Evolutionary conservation across 2,329 filamentous ascomycete genomes (phyloP).

Genomic region (Juglanconis sp.): DNA sequence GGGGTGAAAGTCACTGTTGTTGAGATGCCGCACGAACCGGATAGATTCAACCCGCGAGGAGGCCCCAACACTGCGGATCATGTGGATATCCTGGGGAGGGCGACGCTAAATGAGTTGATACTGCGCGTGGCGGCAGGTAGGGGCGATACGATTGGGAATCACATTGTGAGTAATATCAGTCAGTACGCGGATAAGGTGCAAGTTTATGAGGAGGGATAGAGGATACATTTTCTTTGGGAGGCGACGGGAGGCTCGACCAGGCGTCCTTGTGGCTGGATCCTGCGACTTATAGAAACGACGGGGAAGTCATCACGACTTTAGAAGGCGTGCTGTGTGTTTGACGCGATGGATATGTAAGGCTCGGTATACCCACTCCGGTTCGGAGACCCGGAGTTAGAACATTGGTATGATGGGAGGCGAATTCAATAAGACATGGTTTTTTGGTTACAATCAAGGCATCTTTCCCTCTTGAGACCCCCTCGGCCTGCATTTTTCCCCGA

Average conservation of each 20-base stretch:
- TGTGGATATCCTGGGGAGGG: slow-evolving; percentile 89
- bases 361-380: slow-evolving; percentile 11
- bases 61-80: slow-evolving; percentile 78
- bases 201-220: slow-evolving; percentile 64
- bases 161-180: slow-evolving; percentile 74
- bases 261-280: not conserved
- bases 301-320: not conserved
- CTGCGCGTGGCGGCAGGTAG: slow-evolving; percentile 80
- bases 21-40: slow-evolving; percentile 96
- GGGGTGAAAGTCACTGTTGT: slow-evolving; percentile 77
- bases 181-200: slow-evolving; percentile 82
- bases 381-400: not conserved
- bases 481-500: no score
- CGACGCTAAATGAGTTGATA: slow-evolving; percentile 87
- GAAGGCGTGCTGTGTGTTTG: not conserved
- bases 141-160: slow-evolving; percentile 74
- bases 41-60: slow-evolving; percentile 80
- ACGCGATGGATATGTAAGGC: slow-evolving; percentile 1
- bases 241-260: not conserved
- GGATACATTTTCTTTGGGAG: not conserved
- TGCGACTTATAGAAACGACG: not conserved
- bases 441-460: no score
- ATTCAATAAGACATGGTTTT: no score
- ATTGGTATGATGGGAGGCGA: not conserved
- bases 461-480: no score